A percentile compares a stretch with the other conserved stretches of the same genome.
phyloP scores from a whole-genome alignment of 108 stramenopile genomes.

The Cyclotella kingstonii region DNA sequence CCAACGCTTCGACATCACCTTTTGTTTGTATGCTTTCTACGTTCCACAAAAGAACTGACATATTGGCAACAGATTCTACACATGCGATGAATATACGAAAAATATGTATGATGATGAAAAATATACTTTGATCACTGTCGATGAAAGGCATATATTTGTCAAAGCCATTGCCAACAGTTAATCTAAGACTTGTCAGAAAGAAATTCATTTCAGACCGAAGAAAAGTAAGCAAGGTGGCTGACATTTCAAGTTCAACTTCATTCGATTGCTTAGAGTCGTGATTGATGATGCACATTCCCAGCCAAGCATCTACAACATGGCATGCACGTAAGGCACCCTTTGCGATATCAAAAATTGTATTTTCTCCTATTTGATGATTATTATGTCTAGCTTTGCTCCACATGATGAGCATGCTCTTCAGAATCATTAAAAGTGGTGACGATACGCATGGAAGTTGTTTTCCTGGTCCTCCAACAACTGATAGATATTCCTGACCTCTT shows the following conservation, averaged over 20 bases:
- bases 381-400: conserved; percentile 28
- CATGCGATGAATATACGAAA: conserved; percentile 33
- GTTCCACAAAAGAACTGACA: conserved; percentile 29
- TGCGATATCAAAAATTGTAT: background rate
- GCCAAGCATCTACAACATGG: conserved; percentile 37
- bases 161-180: background rate
- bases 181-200: conserved; percentile 16
- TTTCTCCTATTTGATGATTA: background rate
- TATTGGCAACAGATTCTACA: conserved; percentile 35
- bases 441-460: conserved; percentile 33
- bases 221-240: conserved; percentile 22
- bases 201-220: conserved; percentile 21
- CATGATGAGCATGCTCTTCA: conserved; percentile 18
- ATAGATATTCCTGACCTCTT: background rate
- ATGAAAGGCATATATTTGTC: no score
- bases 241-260: conserved; percentile 24
- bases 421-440: conserved; percentile 31
- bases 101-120: conserved; percentile 11
- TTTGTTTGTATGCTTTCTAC: conserved; percentile 3
- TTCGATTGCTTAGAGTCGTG: conserved; percentile 44
- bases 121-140: background rate
- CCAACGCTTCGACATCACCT: conserved; percentile 7
- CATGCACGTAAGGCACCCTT: conserved; percentile 12
- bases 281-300: conserved; percentile 41
- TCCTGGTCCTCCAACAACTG: conserved; percentile 38